Conservation (phyloP, 2,329 filamentous ascomycete species). For the Orbilia quercus region DNA sequence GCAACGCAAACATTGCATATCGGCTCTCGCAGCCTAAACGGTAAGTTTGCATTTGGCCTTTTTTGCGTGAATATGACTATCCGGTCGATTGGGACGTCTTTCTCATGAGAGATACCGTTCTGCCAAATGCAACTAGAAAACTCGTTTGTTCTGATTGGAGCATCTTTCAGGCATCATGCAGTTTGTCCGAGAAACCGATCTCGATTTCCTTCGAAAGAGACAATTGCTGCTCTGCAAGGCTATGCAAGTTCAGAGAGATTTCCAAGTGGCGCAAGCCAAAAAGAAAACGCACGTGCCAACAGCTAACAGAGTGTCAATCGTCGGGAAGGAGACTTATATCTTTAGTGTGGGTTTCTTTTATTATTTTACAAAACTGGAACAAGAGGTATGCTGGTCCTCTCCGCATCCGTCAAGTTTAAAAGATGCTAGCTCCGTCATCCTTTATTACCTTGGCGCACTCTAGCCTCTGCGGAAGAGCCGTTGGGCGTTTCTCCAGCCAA, state of each 20-base stretch:
- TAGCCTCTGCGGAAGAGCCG: slow-evolving; percentile 33
- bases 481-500: slow-evolving; percentile 36
- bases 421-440: slow-evolving; percentile 50
- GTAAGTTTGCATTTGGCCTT: slow-evolving; percentile 12
- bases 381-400: slow-evolving; percentile 36
- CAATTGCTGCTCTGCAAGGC: slow-evolving; percentile 29
- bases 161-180: slow-evolving; percentile 28
- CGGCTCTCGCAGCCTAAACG: slow-evolving; percentile 39
- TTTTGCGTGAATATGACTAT: slow-evolving; percentile 8
- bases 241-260: slow-evolving; percentile 53
- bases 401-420: slow-evolving; percentile 56
- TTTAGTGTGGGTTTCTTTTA: slow-evolving; percentile 12
- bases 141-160: slow-evolving; percentile 28
- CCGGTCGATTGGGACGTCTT: slow-evolving; percentile 1
- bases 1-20: slow-evolving; percentile 55
- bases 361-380: slow-evolving; percentile 28
- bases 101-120: slow-evolving; percentile 19
- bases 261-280: slow-evolving; percentile 34
- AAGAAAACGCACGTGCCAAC: slow-evolving; percentile 45
- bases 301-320: slow-evolving; percentile 14
- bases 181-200: slow-evolving; percentile 32
- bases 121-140: slow-evolving; percentile 3
- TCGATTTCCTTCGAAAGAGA: slow-evolving; percentile 21
- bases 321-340: slow-evolving; percentile 38
- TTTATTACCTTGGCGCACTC: slow-evolving; percentile 34